phyloP scores from a whole-genome alignment of 768 basidiomycete genomes.

The Lactifluus pinguis region DNA sequence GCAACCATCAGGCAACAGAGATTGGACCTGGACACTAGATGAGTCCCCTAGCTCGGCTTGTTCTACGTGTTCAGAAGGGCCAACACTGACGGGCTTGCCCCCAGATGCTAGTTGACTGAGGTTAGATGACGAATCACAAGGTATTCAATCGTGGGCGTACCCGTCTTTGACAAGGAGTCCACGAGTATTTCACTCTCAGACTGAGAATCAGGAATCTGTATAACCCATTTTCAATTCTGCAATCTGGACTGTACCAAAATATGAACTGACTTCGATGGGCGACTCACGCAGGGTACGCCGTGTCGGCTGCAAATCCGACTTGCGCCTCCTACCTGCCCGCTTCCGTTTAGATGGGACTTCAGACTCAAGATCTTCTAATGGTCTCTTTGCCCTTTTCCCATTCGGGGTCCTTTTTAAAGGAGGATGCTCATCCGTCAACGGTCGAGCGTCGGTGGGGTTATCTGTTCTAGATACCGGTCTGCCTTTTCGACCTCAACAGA shows the following conservation, averaged over 20 bases:
- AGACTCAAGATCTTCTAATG: background rate
- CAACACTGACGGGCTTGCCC: background rate
- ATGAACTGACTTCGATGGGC: slow-evolving; percentile 3
- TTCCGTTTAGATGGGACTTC: slow-evolving; percentile 3
- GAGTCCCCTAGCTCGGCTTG: background rate
- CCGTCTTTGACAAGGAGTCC: background rate
- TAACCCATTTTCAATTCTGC: background rate
- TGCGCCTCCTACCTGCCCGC: slow-evolving; percentile 4
- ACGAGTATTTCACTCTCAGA: slow-evolving; percentile 1
- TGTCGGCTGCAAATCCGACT: background rate
- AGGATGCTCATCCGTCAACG: background rate
- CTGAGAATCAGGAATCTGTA: slow-evolving; percentile 14
- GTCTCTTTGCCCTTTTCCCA: background rate
- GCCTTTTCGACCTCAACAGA: slow-evolving; percentile 3
- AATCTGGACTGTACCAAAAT: background rate
- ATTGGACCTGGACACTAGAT: background rate
- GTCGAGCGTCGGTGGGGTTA: background rate
- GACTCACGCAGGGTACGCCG: background rate
- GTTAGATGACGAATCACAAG: background rate
- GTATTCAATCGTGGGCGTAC: background rate
- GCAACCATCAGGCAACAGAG: background rate
- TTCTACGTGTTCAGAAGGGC: background rate
- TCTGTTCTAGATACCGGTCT: background rate
- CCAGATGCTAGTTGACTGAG: background rate
- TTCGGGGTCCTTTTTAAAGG: background rate